Evolutionary conservation across 306 rosid species (phyloP).

Genomic region (Cyamopsis tetragonoloba): DNA sequence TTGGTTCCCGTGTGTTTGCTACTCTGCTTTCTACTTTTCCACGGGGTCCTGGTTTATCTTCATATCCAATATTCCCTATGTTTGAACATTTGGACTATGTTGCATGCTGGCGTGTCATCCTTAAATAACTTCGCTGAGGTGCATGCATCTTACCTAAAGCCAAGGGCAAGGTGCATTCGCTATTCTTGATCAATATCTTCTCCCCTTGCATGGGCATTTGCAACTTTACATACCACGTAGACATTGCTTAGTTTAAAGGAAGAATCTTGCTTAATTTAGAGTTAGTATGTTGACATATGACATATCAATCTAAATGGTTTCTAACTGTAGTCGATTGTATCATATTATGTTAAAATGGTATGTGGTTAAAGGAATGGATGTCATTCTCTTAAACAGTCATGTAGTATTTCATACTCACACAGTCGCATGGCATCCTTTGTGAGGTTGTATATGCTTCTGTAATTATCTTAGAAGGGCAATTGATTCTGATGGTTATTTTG

Average conservation of each 20-base stretch:
- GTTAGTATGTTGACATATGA: not conserved
- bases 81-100: conserved; percentile 7
- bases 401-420: not conserved
- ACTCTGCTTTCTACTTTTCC: conserved; percentile 28
- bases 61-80: not conserved
- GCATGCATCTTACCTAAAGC: conserved; percentile 1
- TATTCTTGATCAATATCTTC: not conserved
- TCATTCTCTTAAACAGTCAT: not conserved
- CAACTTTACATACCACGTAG: not conserved
- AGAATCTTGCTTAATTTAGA: conserved; percentile 13
- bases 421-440: not conserved
- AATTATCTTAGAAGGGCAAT: conserved; percentile 1
- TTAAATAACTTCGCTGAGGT: conserved; percentile 4
- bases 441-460: conserved; percentile 6
- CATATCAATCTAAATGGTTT: conserved; percentile 16
- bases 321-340: not conserved
- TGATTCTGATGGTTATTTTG: not conserved
- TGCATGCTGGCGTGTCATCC: conserved; percentile 18
- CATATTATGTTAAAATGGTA: not conserved
- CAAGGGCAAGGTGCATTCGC: conserved; percentile 1
- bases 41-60: conserved; percentile 11
- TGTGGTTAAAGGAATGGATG: not conserved
- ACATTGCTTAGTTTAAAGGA: not conserved
- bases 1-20: conserved; percentile 23
- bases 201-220: not conserved